phyloP scores from a whole-genome alignment of 306 rosid species.

The Luffa aegyptiaca region DNA sequence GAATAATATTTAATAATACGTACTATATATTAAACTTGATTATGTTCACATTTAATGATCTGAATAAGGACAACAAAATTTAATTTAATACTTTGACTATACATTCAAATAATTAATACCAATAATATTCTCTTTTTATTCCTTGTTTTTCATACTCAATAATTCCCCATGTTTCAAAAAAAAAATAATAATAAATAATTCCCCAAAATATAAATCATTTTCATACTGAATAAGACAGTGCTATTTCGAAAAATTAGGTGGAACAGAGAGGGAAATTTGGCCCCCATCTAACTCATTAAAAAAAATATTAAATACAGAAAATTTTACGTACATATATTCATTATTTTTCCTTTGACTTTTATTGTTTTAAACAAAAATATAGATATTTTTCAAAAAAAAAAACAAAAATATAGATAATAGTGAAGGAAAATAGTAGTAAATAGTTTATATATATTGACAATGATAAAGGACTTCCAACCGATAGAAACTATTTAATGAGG shows the following conservation, averaged over 20 bases:
- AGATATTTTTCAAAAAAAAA: too few relatives aligned
- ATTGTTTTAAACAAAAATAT: not conserved
- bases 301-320: not conserved
- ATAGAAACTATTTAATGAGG: too few relatives aligned
- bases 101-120: not conserved
- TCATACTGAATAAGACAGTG: not conserved
- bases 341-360: not conserved
- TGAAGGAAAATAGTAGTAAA: not conserved
- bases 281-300: not conserved
- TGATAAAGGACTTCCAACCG: too few relatives aligned
- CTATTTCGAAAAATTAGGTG: not conserved
- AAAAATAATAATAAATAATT: too few relatives aligned
- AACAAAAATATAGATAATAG: not conserved
- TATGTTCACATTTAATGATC: constrained; percentile 7
- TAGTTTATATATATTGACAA: too few relatives aligned
- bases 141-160: not conserved
- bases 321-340: not conserved
- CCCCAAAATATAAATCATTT: not conserved
- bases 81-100: not conserved
- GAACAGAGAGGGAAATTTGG: not conserved
- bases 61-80: not conserved
- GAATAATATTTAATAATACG: not conserved
- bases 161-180: too few relatives aligned
- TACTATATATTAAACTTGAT: not conserved
- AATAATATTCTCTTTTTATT: not conserved